These are phyloP conservation scores for Medicago lupulina DNA, from an alignment of 306 rosid species.

Conservation along the genomic window DNA sequence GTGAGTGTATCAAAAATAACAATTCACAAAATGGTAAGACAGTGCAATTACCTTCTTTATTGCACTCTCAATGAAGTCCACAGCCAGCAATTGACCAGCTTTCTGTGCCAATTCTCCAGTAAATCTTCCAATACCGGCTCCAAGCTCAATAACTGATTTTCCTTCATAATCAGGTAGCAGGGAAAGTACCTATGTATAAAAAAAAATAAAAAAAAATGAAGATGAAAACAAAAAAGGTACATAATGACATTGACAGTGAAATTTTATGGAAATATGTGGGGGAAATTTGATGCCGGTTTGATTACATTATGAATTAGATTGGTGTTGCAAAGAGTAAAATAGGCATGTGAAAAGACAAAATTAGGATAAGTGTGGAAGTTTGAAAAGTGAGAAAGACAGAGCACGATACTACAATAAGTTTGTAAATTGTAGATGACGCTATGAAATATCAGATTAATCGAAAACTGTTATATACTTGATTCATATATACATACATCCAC, in stretches of 20 bases:
- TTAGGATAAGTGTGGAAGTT: too few relatives aligned
- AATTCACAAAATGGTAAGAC: conserved; percentile 12
- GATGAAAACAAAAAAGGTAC: conserved; percentile 1
- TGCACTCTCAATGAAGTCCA: conserved; percentile 90
- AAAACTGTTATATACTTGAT: too few relatives aligned
- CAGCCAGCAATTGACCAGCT: conserved; percentile 82
- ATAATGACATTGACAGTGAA: not conserved
- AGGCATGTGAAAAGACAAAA: not conserved
- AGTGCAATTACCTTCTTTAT: conserved; percentile 70
- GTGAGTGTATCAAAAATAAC: conserved; percentile 11
- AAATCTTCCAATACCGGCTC: conserved; percentile 98
- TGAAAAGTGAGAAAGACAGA: too few relatives aligned
- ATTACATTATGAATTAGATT: conserved; percentile 10
- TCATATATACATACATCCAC: too few relatives aligned
- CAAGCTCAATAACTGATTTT: conserved; percentile 81
- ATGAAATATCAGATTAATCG: not conserved
- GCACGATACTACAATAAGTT: too few relatives aligned
- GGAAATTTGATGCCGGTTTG: not conserved
- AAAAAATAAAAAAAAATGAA: conserved; percentile 16
- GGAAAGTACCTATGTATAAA: conserved; percentile 68
- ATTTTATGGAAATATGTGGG: not conserved
- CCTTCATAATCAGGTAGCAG: conserved; percentile 81
- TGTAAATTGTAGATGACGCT: too few relatives aligned
- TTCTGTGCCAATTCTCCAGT: conserved; percentile 83
- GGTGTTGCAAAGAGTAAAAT: not conserved